Evolutionary conservation across 2,329 filamentous ascomycete species (phyloP), one percentile per base, ranked within the genome.

Genomic region (Aureobasidium pullulans): DNA sequence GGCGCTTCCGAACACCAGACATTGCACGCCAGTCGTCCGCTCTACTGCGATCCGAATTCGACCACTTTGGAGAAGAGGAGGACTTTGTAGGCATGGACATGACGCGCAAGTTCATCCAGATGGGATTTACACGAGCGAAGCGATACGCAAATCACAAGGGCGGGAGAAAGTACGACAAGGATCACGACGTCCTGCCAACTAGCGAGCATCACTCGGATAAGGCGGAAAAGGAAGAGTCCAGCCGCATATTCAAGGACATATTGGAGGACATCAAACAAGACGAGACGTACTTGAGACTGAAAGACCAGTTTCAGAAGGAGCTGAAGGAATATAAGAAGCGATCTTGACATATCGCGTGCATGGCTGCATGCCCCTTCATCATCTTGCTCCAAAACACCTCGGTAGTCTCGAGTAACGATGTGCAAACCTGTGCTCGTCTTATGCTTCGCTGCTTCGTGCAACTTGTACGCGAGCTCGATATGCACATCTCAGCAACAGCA

Each of bases 11-110:
- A 46, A 84, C 78, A 0, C 70, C 76, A 0, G 65, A 75, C 0
- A 75, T 84, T n/a, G 82, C 83, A 0, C 69, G 69, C 1, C 69
- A 74, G 40, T 83, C 80, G 46, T 79, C 81, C 0, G 53, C 69
- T 1, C 73, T 73, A 0, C 75, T 86, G 0, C 81, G 76, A 69
- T 58, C 64, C 0, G 75, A 77, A 3, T 86, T 86, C 64, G 66
- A 79, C 13, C 70, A 73, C 9, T 86, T 83, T 65, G 72, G 80
- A n/a, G 66, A 67, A 1, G 65, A 73, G 6, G 72, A 71, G 3
- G 83, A 86, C 67, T 84, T 86, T 59, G 80, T 86, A 0, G 84
- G 84, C 10, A 84, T 84, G 74, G 84, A 86, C 60, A 86, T 86
- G 83, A 71, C 77, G 16, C 73, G 83, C 29, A 86, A 86, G 65